These are phyloP conservation scores for Meyerozyma athensensis DNA, from an alignment of 1,139 yeast species.

Conservation along the genomic window DNA sequence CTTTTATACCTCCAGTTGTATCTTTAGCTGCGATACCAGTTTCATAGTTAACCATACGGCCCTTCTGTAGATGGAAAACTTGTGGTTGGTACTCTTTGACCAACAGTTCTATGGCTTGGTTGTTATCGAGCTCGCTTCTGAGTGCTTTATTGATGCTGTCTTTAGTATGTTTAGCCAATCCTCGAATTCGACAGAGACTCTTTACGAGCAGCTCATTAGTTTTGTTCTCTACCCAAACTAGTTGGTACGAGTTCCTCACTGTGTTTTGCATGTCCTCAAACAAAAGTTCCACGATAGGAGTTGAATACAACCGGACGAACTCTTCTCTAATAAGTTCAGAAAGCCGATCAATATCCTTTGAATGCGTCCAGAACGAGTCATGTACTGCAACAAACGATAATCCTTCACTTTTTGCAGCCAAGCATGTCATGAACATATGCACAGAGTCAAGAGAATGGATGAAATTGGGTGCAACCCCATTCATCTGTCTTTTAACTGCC, in stretches of 20 bases:
- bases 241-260: slow-evolving; percentile 24
- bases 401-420: slow-evolving; percentile 16
- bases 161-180: slow-evolving; percentile 7
- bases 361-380: slow-evolving; percentile 44
- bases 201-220: slow-evolving; percentile 17
- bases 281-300: slow-evolving; percentile 23
- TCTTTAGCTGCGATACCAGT: slow-evolving; percentile 8
- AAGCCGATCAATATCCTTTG: slow-evolving; percentile 26
- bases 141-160: slow-evolving; percentile 8
- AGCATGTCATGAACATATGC: slow-evolving; percentile 36
- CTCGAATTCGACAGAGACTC: slow-evolving; percentile 11
- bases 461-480: slow-evolving; percentile 43
- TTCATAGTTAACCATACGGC: slow-evolving; percentile 5
- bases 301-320: slow-evolving; percentile 31
- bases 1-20: background rate
- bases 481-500: slow-evolving; percentile 28
- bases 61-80: slow-evolving; percentile 14
- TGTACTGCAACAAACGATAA: slow-evolving; percentile 38
- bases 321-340: slow-evolving; percentile 25
- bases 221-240: slow-evolving; percentile 28
- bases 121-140: slow-evolving; percentile 8
- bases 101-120: slow-evolving; percentile 10
- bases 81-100: slow-evolving; percentile 19
- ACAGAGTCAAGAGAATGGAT: slow-evolving; percentile 42
- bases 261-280: slow-evolving; percentile 23